These are phyloP conservation scores for Ustilago shanxiensis DNA, from an alignment of 1,284 basidiomycete species.

Conservation along the genomic window DNA sequence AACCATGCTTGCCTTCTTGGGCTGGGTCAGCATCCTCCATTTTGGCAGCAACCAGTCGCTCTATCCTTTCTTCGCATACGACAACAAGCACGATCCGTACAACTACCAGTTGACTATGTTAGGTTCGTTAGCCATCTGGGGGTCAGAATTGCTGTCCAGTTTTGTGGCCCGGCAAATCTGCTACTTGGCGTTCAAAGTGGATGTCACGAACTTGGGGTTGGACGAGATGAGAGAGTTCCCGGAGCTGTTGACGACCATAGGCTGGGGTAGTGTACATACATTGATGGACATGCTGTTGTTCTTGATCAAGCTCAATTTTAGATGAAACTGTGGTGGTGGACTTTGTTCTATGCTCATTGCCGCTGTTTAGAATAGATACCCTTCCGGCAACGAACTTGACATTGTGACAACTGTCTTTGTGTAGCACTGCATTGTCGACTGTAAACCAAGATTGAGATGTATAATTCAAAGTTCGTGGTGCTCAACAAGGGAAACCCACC, in stretches of 20 bases:
- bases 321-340: background rate
- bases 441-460: no score
- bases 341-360: background rate
- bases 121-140: constrained; percentile 74
- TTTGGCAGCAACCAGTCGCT: constrained; percentile 74
- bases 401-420: no score
- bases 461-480: no score
- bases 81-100: constrained; percentile 73
- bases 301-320: constrained; percentile 68
- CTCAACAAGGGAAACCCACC: no score
- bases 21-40: constrained; percentile 73
- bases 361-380: constrained; percentile 12
- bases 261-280: constrained; percentile 74
- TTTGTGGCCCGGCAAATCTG: constrained; percentile 73
- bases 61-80: constrained; percentile 75
- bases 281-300: constrained; percentile 75
- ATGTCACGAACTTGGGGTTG: constrained; percentile 73
- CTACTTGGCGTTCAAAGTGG: constrained; percentile 71
- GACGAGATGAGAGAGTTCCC: constrained; percentile 74
- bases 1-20: constrained; percentile 72
- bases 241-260: constrained; percentile 70
- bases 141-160: constrained; percentile 73
- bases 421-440: no score
- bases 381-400: no score
- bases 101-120: constrained; percentile 75